Base-by-base conservation (phyloP, 1,139 yeast species). In the Blastobotrys capitulatus region DNA sequence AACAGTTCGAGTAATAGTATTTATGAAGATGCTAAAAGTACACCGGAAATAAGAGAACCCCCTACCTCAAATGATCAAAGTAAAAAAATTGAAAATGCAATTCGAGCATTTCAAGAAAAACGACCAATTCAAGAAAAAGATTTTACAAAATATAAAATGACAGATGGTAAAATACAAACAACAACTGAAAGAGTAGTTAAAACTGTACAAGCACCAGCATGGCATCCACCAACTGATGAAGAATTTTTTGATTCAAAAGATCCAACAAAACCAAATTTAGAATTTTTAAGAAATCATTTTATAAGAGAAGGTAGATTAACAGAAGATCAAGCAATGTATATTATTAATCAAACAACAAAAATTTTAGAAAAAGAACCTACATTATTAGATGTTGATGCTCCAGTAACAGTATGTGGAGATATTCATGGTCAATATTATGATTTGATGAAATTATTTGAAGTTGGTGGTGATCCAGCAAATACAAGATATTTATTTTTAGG, bases 381-480 rank as follows among this genome's bases (percentile, higher is more conserved):
- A 58, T 66, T 92, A 60, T 71, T 92, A 50, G 77, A 77, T 29
- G 86, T 92, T 1, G 90, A 90, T 2, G 95, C 97, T 0, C 98
- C 98, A 0, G 88, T 92, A 4, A 90, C 97, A 1, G 89, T 92
- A 1, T 90, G 97, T 71, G 97, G 98, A 48, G 98, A 92, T 67
- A 78, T 92, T 27, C 98, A 92, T 67, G 98, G 98, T 8, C 98
- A 92, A 66, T 88, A 80, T 67, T 92, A 79, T 63, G 98, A 92
- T 67, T 74, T 92, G 59, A 77, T 90, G 80, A 90, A 90, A 67
- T 70, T 92, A 46, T 88, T 92, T 65, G 97, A 92, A 64, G 95
- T 90, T 25, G 96, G 97, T 36, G 98, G 97, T 1, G 83, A 84
- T 63, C 97, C 97, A 2, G 75, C 74, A 15, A 71, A 65, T 34